Base-by-base conservation (phyloP, 2,329 filamentous ascomycete species). In the Botryotinia globosa region DNA sequence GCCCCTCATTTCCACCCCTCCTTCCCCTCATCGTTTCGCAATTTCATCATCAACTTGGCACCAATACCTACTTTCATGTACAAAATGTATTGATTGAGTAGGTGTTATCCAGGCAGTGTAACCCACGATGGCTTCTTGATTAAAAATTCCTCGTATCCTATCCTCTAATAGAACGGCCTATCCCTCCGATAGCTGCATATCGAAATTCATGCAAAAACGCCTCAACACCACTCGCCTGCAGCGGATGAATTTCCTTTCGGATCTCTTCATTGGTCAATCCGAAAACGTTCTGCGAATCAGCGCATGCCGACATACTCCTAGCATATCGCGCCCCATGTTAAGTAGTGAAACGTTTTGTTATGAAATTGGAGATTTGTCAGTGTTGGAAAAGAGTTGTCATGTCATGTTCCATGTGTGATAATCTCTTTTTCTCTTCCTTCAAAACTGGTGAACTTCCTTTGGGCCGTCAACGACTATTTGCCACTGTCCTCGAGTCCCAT, bases 161-260 rank as follows among this genome's bases (percentile, higher is more conserved):
- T 56, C 65, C 65, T 68, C 65, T 68, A 42, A 68, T 56, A 68
- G 64, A 67, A 37, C 45, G 45, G 45, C 34, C 64, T 16, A 67
- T 54, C 34, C 65, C 65, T 56, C n/a, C 34, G n/a, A 34, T 10
- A 66, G 44, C 69, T 58, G 69, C 69, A 66, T 56, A 64, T 72
- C 65, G 73, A 76, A 70, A 78, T 77, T 77, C 75, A 78, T 78
- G 77, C 77, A 75, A 65, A 51, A 65, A 56, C 42, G 59, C 59
- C 44, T 70, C 69, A 59, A 56, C 44, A 70, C 66, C 73, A 69
- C 65, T 72, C 71, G 62, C 73, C 75, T 72, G 73, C 75, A 71
- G 68, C 63, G 63, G 44, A 48, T 70, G 34, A 69, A 72, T 56
- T 56, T n/a, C 67, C 29, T 48, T 34, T 29, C 29, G 34, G 68